Base-by-base conservation (phyloP, 108 stramenopile species). In the Chaetoceros tenuissimus region DNA sequence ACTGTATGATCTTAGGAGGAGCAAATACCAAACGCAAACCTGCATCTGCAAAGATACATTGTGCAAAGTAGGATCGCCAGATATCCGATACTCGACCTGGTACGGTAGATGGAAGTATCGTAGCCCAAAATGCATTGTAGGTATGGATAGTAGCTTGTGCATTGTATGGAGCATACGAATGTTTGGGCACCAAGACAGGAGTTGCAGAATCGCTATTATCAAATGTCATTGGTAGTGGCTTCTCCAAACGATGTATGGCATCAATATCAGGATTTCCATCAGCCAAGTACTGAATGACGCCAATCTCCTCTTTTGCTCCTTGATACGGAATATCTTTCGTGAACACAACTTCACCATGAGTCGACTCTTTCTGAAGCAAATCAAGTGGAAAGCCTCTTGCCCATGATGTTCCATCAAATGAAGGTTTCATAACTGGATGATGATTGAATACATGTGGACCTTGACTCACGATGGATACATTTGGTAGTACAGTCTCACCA, bases 191-290 rank as follows among this genome's bases (percentile, higher is more conserved):
- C 51, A 64, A 2, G 2, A 72, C 2, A 16, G 62, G 55, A 8
- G 18, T 28, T 28, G 19, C 22, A 21, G 23, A 40, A 10, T 13
- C 49, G 20, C 21, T 48, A 68, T 59, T 80, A 30, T 1, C 20
- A 49, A 64, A 55, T 30, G 1, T 26, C 53, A 24, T 48, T 13
- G 67, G 73, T 19, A 63, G 45, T 50, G 60, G 63, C 21, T 57
- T 29, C 17, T 65, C 71, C 29, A 84, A 46, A 23, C 83, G 67
- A 50, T 79, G 73, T 18, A 81, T 62, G 0, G 83, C 83, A 59
- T 84, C 83, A 19, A 80, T 64, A 31, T 84, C 82, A 0, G 82
- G 82, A 60, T 84, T 66, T 30, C 53, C 55, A 48, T 80, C 60
- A 1, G 74, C 73, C 3, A 71, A 56, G 49, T 22, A 62, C 62